Evolutionary conservation across 805 yeast genomes (phyloP), one percentile per base, ranked within the genome.

Genomic region (Suhomyces canberraensis): DNA sequence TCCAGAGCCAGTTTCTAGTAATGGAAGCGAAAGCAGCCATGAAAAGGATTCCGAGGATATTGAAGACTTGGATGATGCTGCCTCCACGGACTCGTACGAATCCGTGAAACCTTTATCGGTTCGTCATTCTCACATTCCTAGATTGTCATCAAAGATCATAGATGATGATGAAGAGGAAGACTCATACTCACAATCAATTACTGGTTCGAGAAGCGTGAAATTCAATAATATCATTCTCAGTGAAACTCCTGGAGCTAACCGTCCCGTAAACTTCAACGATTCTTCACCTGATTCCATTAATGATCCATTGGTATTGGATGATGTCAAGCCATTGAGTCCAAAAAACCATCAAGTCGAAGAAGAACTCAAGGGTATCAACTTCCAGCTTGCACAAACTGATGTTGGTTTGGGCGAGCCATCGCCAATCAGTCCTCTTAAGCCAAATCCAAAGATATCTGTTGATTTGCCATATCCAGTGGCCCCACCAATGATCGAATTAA

Each of bases 321-420:
- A 25, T 15, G 58, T 54, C 35, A 52, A 48, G 40, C 69, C 69
- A 2, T 55, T 64, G 42, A 54, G 60, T 24, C 69, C 68, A 3
- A 60, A 60, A 37, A 60, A 39, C 21, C 68, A 63, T 37, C 46
- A 44, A 3, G 49, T 64, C 5, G 63, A 60, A 35, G 45, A 60
- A 35, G 69, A 64, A 44, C 54, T 64, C 40, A 49, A 54, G 29
- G 43, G 44, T 20, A 45, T 63, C 36, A 60, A 62, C 37, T 54
- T 62, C 44, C 39, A 42, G 25, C 16, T 36, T 16, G 27, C 14
- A 13, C 16, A 28, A 22, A 9, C 22, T 20, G 22, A 20, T 7
- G 22, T 7, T 7, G 9, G 9, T 20, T n/a, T 24, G 11, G 15
- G n/a, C 5, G 16, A 20, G 6, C 14, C 13, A 13, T 15, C 20